These are phyloP conservation scores for Nicotiana undulata DNA, from an alignment of 257 asterid species.

Conservation along the genomic window DNA sequence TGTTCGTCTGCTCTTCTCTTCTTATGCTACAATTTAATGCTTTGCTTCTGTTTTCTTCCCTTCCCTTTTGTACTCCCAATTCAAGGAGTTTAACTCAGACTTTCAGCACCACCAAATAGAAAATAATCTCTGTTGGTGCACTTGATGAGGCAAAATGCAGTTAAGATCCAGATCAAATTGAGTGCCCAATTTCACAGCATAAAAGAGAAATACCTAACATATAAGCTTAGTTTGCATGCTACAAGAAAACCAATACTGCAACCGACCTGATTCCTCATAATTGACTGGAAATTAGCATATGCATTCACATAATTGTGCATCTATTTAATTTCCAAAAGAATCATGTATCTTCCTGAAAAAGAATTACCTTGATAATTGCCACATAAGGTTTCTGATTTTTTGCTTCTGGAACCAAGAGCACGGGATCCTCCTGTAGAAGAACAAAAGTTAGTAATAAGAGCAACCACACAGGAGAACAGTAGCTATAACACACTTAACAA, in stretches of 20 bases:
- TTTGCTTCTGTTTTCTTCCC: neutral
- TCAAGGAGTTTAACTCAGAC: neutral
- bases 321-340: neutral
- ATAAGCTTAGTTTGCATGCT: neutral
- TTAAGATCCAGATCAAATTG: neutral
- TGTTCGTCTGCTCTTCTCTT: neutral
- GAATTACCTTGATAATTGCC: slow-evolving; percentile 83
- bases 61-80: neutral
- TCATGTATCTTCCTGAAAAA: neutral
- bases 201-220: neutral
- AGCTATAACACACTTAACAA: neutral
- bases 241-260: neutral
- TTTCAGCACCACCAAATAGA: neutral
- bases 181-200: neutral
- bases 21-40: neutral
- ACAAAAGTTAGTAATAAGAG: slow-evolving; percentile 5
- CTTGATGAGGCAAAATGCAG: neutral
- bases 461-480: neutral
- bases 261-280: neutral
- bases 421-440: slow-evolving; percentile 70
- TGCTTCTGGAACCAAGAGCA: slow-evolving; percentile 70
- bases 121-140: neutral
- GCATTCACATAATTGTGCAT: neutral
- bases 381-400: slow-evolving; percentile 70
- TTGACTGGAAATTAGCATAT: neutral